Conservation (phyloP, 2,329 filamentous ascomycete genomes). For the Aurifilum marmelostoma region DNA sequence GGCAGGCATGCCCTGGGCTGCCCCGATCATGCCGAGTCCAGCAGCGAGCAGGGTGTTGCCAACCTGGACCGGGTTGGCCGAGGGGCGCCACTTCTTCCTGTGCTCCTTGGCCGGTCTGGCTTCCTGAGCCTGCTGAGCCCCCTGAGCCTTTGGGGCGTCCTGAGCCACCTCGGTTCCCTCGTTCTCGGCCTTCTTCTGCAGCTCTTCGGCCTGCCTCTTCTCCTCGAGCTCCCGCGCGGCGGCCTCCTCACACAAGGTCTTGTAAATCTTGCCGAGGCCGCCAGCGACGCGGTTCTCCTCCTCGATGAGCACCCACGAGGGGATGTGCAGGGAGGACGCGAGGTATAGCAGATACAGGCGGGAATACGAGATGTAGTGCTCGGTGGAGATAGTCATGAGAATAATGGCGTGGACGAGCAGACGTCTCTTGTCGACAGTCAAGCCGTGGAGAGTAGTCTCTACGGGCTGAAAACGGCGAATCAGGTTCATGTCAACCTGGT, state of each 20-base stretch:
- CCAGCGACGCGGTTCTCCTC: conserved; percentile 77
- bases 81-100: conserved; percentile 69
- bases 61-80: conserved; percentile 57
- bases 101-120: conserved; percentile 61
- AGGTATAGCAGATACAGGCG: conserved; percentile 72
- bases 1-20: conserved; percentile 50
- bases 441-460: conserved; percentile 61
- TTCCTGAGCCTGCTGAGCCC: conserved; percentile 61
- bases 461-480: conserved; percentile 61
- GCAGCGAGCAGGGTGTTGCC: conserved; percentile 70
- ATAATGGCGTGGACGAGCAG: conserved; percentile 74
- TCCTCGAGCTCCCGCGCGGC: conserved; percentile 37
- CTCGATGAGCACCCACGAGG: conserved; percentile 64
- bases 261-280: conserved; percentile 74
- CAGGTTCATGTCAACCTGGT: conserved; percentile 47
- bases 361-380: conserved; percentile 76
- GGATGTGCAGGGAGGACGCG: conserved; percentile 71
- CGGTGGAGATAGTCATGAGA: conserved; percentile 73
- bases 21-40: conserved; percentile 78
- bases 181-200: conserved; percentile 47
- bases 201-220: conserved; percentile 32
- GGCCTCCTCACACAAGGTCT: conserved; percentile 55
- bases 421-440: conserved; percentile 64
- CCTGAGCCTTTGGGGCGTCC: conserved; percentile 68
- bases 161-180: conserved; percentile 57